Percentiles rank a stretch among this genome's conserved stretches.
Evolutionary conservation across 345 rosid genomes (phyloP).

Genomic region (Brassica nigra): DNA sequence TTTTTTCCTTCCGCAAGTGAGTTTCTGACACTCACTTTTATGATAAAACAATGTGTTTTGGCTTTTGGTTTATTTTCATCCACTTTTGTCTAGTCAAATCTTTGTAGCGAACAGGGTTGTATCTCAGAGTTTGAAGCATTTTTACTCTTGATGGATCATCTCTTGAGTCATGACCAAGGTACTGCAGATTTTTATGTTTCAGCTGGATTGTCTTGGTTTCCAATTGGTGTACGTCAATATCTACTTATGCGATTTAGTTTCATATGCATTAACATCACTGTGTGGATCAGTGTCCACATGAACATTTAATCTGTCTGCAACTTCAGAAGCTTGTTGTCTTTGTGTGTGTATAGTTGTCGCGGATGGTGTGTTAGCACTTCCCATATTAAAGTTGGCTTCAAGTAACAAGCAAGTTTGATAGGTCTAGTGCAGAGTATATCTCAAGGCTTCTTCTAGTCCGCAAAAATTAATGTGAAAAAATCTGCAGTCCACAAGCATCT

Average conservation of each 20-base stretch:
- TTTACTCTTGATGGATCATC: slow-evolving; percentile 6
- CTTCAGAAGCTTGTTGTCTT: background rate
- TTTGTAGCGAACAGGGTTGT: slow-evolving; percentile 1
- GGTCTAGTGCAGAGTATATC: background rate
- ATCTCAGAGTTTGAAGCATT: slow-evolving; percentile 13
- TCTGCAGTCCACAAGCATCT: background rate
- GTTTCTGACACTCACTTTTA: slow-evolving; percentile 9
- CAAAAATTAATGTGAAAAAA: slow-evolving; percentile 1
- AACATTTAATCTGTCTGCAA: background rate
- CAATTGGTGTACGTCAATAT: background rate
- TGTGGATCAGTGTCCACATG: background rate
- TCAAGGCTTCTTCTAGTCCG: background rate
- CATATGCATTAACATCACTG: background rate
- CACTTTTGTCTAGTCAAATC: background rate
- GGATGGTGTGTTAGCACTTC: background rate
- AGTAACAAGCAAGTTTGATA: background rate
- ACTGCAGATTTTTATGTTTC: background rate
- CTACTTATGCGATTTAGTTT: background rate
- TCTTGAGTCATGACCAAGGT: background rate
- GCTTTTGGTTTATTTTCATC: slow-evolving; percentile 22
- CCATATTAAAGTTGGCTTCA: background rate
- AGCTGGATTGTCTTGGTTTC: background rate
- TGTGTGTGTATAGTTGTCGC: background rate
- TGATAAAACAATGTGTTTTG: background rate
- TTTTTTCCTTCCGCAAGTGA: background rate